phyloP scores from a whole-genome alignment of 345 rosid genomes.

The Litchi chinensis region DNA sequence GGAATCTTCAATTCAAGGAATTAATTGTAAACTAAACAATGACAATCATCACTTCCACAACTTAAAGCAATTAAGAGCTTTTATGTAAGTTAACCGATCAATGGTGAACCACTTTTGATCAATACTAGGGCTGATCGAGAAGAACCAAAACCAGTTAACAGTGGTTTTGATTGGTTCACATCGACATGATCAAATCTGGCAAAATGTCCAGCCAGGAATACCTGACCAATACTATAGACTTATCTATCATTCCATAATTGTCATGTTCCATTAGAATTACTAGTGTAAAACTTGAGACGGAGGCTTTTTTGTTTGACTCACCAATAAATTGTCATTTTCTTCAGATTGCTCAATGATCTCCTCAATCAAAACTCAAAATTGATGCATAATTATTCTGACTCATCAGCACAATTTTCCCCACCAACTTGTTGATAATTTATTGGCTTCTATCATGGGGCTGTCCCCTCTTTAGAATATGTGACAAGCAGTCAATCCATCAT shows the following conservation, averaged over 20 bases:
- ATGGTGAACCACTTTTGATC: not conserved
- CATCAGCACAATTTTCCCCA: constrained; percentile 81
- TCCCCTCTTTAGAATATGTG: constrained; percentile 95
- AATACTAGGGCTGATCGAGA: not conserved
- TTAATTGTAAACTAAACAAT: not conserved
- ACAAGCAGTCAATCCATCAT: constrained; percentile 23
- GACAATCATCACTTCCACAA: not conserved
- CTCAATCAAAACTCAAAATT: constrained; percentile 78
- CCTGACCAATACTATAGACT: not conserved
- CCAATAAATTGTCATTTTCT: constrained; percentile 84
- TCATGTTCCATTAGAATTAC: not conserved
- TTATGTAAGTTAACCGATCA: not conserved
- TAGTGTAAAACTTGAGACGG: not conserved
- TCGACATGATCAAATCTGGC: not conserved
- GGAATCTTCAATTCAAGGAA: not conserved
- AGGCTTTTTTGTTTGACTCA: constrained; percentile 33
- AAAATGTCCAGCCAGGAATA: not conserved
- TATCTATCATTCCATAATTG: not conserved
- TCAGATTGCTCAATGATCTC: constrained; percentile 80
- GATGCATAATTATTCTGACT: constrained; percentile 99
- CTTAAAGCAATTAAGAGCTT: not conserved
- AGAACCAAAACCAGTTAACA: not conserved
- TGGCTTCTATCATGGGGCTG: constrained; percentile 69
- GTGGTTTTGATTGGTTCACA: not conserved
- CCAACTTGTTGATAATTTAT: constrained; percentile 66